phyloP scores from a whole-genome alignment of 108 stramenopile species.

The Cyclotella choctawhatcheeana region DNA sequence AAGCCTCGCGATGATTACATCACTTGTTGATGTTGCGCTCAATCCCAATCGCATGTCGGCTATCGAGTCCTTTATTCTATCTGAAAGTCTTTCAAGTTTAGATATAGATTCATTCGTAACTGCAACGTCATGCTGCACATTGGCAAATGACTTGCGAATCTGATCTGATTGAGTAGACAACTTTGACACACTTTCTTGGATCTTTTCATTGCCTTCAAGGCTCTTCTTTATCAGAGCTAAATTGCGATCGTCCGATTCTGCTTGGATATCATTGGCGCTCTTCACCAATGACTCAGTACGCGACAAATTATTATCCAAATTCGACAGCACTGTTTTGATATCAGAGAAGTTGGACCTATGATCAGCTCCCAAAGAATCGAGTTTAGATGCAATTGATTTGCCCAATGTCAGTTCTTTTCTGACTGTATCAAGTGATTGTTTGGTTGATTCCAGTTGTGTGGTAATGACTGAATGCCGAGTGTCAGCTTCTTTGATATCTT shows the following conservation, averaged over 20 bases:
- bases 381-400: conserved; percentile 4
- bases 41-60: background rate
- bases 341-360: conserved; percentile 1
- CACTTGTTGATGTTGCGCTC: background rate
- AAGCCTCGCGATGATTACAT: background rate
- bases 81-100: background rate
- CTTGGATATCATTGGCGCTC: conserved; percentile 10
- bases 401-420: conserved; percentile 16
- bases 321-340: conserved; percentile 9
- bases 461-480: conserved; percentile 15
- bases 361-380: conserved; percentile 1
- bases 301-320: conserved; percentile 5
- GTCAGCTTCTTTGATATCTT: conserved; percentile 15
- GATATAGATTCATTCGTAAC: background rate
- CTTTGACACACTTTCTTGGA: background rate
- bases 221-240: conserved; percentile 7
- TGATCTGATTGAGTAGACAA: background rate
- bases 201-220: conserved; percentile 6
- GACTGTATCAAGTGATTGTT: conserved; percentile 7
- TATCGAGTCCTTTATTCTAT: background rate
- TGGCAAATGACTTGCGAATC: background rate
- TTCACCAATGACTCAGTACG: conserved; percentile 17
- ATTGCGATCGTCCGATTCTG: background rate
- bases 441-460: background rate
- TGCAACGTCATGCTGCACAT: background rate